These are phyloP conservation scores for Penicillium sp. DNA, from an alignment of 2,329 filamentous ascomycete species.

Conservation along the genomic window DNA sequence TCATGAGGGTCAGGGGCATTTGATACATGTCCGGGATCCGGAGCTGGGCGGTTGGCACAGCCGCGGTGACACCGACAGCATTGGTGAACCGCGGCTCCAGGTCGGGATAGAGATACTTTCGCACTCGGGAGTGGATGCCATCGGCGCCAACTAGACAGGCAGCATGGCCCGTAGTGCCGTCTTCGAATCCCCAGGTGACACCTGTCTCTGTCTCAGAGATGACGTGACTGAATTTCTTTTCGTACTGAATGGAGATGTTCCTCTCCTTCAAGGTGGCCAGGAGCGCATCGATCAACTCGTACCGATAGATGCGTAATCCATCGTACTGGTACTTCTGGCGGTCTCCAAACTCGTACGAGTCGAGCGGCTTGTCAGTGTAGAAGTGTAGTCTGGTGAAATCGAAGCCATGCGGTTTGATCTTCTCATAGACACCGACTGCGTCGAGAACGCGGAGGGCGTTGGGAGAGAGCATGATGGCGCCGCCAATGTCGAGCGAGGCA, in stretches of 20 bases:
- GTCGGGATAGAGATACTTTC: slow-evolving; percentile 51
- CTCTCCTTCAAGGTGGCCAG: slow-evolving; percentile 36
- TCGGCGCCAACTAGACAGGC: slow-evolving; percentile 56
- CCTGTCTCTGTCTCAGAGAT: slow-evolving; percentile 39
- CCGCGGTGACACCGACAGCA: slow-evolving; percentile 44
- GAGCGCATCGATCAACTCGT: slow-evolving; percentile 52
- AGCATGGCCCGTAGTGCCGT: slow-evolving; percentile 44
- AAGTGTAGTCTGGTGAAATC: slow-evolving; percentile 54
- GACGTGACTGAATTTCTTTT: slow-evolving; percentile 49
- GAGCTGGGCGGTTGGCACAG: slow-evolving; percentile 40
- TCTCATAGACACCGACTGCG: slow-evolving; percentile 48
- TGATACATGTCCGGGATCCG: slow-evolving; percentile 35
- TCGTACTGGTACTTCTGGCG: slow-evolving; percentile 52
- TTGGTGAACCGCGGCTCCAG: slow-evolving; percentile 52
- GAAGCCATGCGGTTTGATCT: slow-evolving; percentile 48
- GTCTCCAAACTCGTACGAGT: slow-evolving; percentile 50
- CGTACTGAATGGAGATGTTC: slow-evolving; percentile 47
- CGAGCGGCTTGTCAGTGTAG: slow-evolving; percentile 32
- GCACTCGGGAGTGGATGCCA: slow-evolving; percentile 58
- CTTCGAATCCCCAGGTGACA: slow-evolving; percentile 50
- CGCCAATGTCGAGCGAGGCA: slow-evolving; percentile 49
- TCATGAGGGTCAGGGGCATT: slow-evolving; percentile 47
- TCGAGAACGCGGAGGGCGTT: slow-evolving; percentile 58
- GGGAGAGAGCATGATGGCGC: slow-evolving; percentile 59
- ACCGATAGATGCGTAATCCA: slow-evolving; percentile 55